Conservation (phyloP, 2,329 filamentous ascomycete species). For the Pseudohalonectria lignicola region DNA sequence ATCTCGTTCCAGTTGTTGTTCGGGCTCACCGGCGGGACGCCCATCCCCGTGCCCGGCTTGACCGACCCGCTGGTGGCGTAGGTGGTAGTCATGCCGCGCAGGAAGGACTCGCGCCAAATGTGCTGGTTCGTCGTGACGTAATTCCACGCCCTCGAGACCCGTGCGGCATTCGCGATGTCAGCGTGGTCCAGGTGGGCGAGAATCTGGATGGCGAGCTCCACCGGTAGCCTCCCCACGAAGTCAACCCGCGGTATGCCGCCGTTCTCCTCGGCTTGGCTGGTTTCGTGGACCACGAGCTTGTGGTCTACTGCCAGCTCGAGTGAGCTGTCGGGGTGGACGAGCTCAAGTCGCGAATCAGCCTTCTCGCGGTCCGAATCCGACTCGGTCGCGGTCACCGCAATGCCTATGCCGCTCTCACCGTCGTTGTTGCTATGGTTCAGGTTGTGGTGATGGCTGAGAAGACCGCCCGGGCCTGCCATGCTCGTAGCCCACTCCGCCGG, state of each 20-base stretch:
- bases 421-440: conserved; percentile 30
- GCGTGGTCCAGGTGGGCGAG: conserved; percentile 43
- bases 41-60: conserved; percentile 41
- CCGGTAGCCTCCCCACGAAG: conserved; percentile 43
- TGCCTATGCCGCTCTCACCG: conserved; percentile 54
- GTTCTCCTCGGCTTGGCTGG: too few species aligned
- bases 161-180: conserved; percentile 34
- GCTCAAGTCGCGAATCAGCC: conserved; percentile 1
- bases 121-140: conserved; percentile 38
- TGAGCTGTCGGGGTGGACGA: neutral
- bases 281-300: conserved; percentile 10
- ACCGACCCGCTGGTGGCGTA: conserved; percentile 46
- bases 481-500: conserved; percentile 26
- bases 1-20: conserved; percentile 78
- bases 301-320: too few species aligned
- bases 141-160: conserved; percentile 41
- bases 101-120: conserved; percentile 53
- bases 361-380: conserved; percentile 11
- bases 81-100: conserved; percentile 48
- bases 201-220: conserved; percentile 48
- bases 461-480: neutral
- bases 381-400: conserved; percentile 36
- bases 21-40: conserved; percentile 42
- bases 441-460: neutral
- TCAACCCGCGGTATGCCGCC: conserved; percentile 39